A percentile compares a stretch with the other conserved stretches of the same genome.
Conservation (phyloP, 2,329 filamentous ascomycete species). For the Aureobasidium sp. region DNA sequence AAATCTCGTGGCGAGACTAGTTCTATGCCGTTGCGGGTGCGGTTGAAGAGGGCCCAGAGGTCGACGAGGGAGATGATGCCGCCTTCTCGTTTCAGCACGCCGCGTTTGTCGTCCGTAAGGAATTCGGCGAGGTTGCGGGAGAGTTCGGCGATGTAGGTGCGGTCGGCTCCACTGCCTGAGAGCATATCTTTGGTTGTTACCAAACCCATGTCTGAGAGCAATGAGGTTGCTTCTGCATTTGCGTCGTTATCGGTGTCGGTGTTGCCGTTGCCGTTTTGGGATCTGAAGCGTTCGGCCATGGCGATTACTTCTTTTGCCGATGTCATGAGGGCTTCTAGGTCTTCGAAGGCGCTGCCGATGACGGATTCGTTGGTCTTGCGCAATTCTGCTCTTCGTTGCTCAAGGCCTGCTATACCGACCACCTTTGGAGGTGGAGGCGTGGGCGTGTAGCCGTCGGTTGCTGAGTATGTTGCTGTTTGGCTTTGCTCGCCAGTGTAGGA, state of each 20-base stretch:
- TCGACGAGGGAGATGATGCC: slow-evolving; percentile 87
- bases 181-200: slow-evolving; percentile 95
- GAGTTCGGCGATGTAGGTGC: slow-evolving; percentile 81
- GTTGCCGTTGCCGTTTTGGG: slow-evolving; percentile 53
- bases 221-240: slow-evolving; percentile 58
- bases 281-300: slow-evolving; percentile 78
- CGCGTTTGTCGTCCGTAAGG: slow-evolving; percentile 73
- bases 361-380: slow-evolving; percentile 89
- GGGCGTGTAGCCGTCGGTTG: slow-evolving; percentile 24
- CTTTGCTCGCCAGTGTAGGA: slow-evolving; percentile 18
- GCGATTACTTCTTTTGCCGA: slow-evolving; percentile 94
- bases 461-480: slow-evolving; percentile 19
- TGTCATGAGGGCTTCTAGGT: slow-evolving; percentile 92
- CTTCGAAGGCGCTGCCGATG: slow-evolving; percentile 90
- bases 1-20: slow-evolving; percentile 88
- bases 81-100: slow-evolving; percentile 68
- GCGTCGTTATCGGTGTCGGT: slow-evolving; percentile 48
- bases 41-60: slow-evolving; percentile 90
- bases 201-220: slow-evolving; percentile 75
- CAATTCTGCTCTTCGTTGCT: slow-evolving; percentile 73
- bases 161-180: slow-evolving; percentile 61
- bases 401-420: slow-evolving; percentile 85
- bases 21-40: slow-evolving; percentile 85
- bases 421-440: slow-evolving; percentile 43
- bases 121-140: slow-evolving; percentile 82